Conservation (phyloP, 768 basidiomycete genomes). For the Pluteus cervinus region DNA sequence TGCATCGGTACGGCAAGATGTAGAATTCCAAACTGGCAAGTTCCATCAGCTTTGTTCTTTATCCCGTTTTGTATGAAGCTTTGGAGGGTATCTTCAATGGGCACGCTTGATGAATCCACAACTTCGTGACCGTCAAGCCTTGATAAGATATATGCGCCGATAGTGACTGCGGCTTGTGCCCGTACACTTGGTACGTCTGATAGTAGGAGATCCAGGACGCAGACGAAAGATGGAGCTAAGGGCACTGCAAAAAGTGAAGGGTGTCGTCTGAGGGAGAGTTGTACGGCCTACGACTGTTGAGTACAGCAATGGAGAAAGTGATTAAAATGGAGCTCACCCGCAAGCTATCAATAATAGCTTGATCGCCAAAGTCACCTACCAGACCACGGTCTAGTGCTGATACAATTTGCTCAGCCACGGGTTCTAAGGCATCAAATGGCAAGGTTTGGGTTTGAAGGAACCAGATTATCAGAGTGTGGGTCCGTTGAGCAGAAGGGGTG, state of each 20-base stretch:
- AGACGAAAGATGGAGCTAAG: slow-evolving; percentile 43
- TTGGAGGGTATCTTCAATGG: slow-evolving; percentile 19
- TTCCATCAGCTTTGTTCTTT: too few relatives aligned
- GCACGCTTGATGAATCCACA: slow-evolving; percentile 15
- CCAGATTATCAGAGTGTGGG: slow-evolving; percentile 41
- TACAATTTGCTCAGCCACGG: slow-evolving; percentile 24
- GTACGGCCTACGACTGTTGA: slow-evolving; percentile 22
- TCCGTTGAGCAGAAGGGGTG: slow-evolving; percentile 35
- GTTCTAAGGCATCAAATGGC: slow-evolving; percentile 30
- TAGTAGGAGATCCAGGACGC: slow-evolving; percentile 23
- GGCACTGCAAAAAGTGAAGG: slow-evolving; percentile 42
- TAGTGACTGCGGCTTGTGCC: slow-evolving; percentile 48
- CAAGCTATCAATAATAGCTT: slow-evolving; percentile 27
- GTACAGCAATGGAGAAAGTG: background rate
- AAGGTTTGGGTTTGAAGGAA: slow-evolving; percentile 44
- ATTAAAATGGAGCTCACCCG: slow-evolving; percentile 17
- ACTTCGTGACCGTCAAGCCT: slow-evolving; percentile 18
- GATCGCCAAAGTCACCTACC: slow-evolving; percentile 17
- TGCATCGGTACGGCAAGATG: too few relatives aligned
- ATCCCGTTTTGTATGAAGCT: slow-evolving; percentile 19
- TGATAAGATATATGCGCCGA: slow-evolving; percentile 48
- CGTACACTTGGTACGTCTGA: slow-evolving; percentile 27
- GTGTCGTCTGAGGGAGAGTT: slow-evolving; percentile 29
- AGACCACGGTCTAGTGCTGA: slow-evolving; percentile 31
- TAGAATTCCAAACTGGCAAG: too few relatives aligned